Base-by-base conservation (phyloP, 2,329 filamentous ascomycete genomes). In the Monosporascus cannonballus region DNA sequence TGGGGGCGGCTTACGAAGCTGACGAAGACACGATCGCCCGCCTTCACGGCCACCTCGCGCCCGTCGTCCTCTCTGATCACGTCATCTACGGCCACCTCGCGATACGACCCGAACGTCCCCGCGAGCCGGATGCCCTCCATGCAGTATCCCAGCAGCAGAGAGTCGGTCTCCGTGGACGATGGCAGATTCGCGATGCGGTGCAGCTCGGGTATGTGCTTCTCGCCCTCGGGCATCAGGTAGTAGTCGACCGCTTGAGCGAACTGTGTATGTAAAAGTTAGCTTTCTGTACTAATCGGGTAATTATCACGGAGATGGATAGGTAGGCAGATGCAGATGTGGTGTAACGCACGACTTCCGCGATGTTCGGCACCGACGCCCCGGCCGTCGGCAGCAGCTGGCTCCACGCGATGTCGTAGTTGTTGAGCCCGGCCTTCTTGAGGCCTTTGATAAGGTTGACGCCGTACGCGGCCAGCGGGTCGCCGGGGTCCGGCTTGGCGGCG, bases 191-290 rank as follows among this genome's bases (percentile, higher is more conserved):
- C 81, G 17, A 87, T 72, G 18, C 72, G 71, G 59, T 85, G 77
- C 51, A 92, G 76, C 44, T 84, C 80, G 0, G 79, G 73, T 1
- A 87, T 68, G 61, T 90, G 74, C 14, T 72, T 59, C 51, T 74
- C 69, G 59, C 82, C 80, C 34, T 79, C 70, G 3, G 77, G 72
- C 0, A 80, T 79, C 5, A 91, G 76, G 64, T 87, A 91, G 70
- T 81, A 90, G 64, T 91, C 87, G 18, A 90, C 74, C 2, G 86
- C 77, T 71, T 89, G 85, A 1, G 85, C 82, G 64, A 91, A 90
- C 76, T 84, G 55, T 11, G n/a, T 5, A 9, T 2, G 1, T 22
- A 51, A 70, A 18, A 39, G 20, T 46, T 3, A 25, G 9, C 11
- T 3, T n/a, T 4, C 8, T 2, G 2, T 38, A 47, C 17, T 6